A percentile compares a stretch with the other conserved stretches of the same genome.
Conservation (phyloP, 352 stramenopile genomes). For the Phytophthora pinifolia region DNA sequence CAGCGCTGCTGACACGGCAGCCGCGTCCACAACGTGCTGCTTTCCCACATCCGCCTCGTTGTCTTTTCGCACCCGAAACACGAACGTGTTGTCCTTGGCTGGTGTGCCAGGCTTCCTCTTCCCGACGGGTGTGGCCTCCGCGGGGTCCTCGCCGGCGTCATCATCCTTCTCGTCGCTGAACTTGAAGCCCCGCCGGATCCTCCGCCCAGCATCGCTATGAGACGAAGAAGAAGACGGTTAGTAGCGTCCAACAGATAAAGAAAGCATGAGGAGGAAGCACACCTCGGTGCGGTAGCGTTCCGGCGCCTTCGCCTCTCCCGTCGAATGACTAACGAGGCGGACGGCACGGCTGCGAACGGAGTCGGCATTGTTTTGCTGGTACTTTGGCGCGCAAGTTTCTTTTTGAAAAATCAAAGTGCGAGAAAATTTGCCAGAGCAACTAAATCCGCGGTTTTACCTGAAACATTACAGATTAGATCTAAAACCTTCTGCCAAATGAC, state of each 20-base stretch:
- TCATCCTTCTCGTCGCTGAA: constrained; percentile 47
- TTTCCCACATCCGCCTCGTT: constrained; percentile 27
- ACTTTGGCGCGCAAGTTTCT: constrained; percentile 1
- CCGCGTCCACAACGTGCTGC: constrained; percentile 37
- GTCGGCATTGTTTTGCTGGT: constrained; percentile 31
- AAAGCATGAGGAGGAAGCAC: constrained; percentile 1
- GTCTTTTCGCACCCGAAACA: constrained; percentile 56
- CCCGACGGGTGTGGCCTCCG: constrained; percentile 33
- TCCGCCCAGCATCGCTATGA: constrained; percentile 19
- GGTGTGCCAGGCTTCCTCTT: constrained; percentile 16
- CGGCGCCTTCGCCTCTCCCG: constrained; percentile 57
- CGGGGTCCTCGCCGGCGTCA: constrained; percentile 10
- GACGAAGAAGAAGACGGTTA: constrained; percentile 15
- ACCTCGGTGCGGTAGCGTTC: constrained; percentile 38
- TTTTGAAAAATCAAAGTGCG: constrained; percentile 33
- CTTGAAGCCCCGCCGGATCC: constrained; percentile 54
- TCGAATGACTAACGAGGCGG: constrained; percentile 57
- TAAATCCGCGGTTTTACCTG: too few species aligned
- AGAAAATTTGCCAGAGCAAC: constrained; percentile 9
- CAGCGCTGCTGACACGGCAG: constrained; percentile 44
- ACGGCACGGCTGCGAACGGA: constrained; percentile 29
- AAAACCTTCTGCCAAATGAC: too few species aligned
- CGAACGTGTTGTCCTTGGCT: constrained; percentile 43
- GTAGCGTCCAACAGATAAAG: not conserved
- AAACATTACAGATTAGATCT: too few species aligned